Conservation (phyloP, 2,329 filamentous ascomycete genomes). For the Aureobasidium pullulans region DNA sequence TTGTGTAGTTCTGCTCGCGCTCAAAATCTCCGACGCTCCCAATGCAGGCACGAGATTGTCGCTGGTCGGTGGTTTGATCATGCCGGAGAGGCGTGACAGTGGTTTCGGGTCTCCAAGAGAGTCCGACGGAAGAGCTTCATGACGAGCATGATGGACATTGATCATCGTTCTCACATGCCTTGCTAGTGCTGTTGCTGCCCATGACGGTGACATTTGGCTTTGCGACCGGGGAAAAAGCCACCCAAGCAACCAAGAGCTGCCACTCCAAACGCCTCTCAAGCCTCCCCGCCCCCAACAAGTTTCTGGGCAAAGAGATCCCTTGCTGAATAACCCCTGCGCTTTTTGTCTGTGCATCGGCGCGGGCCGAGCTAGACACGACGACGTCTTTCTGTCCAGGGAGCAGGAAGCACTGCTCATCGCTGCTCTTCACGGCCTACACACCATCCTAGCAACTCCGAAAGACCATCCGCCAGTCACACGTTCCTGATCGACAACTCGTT, state of each 20-base stretch:
- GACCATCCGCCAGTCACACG: conserved; percentile 1
- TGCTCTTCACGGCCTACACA: background rate
- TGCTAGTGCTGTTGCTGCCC: background rate
- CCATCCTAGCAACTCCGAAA: conserved; percentile 4
- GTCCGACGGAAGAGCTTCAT: conserved; percentile 7
- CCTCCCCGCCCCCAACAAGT: background rate
- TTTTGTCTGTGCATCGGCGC: conserved; percentile 2
- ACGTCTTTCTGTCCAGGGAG: background rate
- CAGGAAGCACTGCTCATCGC: background rate
- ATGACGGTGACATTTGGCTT: conserved; percentile 6
- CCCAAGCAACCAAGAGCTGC: background rate
- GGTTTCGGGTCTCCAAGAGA: conserved; percentile 13
- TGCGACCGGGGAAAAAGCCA: conserved; percentile 5
- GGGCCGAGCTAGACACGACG: conserved; percentile 1
- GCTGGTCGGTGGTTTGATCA: conserved; percentile 6
- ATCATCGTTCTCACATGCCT: background rate
- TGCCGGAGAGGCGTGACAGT: conserved; percentile 4
- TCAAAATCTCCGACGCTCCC: conserved; percentile 1
- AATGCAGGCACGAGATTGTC: background rate
- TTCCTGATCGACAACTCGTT: background rate
- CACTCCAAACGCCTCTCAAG: conserved; percentile 1
- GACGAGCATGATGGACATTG: conserved; percentile 7
- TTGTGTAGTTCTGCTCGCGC: conserved; percentile 5
- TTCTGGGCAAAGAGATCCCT: background rate
- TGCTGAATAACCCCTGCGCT: background rate